Conservation (phyloP, 441 rosid genomes). For the Gossypium laxum region DNA sequence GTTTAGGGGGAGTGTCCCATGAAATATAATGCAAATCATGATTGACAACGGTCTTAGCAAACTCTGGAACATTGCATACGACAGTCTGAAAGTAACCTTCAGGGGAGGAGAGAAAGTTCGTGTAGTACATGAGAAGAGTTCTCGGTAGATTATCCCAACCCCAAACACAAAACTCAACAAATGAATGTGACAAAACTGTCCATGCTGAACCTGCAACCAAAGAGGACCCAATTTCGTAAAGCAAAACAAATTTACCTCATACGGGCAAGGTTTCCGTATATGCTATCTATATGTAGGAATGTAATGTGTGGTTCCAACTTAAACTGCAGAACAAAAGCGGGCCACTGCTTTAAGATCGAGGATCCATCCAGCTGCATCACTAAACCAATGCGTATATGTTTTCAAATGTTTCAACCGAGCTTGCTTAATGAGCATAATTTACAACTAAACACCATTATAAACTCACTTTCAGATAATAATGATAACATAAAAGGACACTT, state of each 20-base stretch:
- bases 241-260: conserved; percentile 5
- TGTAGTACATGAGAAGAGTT: conserved; percentile 75
- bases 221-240: conserved; percentile 3
- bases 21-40: conserved; percentile 87
- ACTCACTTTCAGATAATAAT: background rate
- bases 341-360: background rate
- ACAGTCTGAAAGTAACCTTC: conserved; percentile 96
- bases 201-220: conserved; percentile 79
- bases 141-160: conserved; percentile 97
- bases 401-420: background rate
- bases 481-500: background rate
- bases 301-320: background rate
- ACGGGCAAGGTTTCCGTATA: background rate
- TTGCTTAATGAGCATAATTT: background rate
- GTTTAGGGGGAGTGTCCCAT: conserved; percentile 85
- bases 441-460: background rate
- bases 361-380: background rate
- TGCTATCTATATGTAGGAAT: background rate
- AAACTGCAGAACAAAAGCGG: background rate
- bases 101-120: conserved; percentile 87
- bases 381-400: background rate
- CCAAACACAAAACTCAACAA: conserved; percentile 83
- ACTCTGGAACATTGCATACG: conserved; percentile 80
- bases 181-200: conserved; percentile 79
- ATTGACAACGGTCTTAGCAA: conserved; percentile 50